These are phyloP conservation scores for Rhizopus sp. DNA, from an alignment of 371 early-diverging fungal species.

Conservation along the genomic window DNA sequence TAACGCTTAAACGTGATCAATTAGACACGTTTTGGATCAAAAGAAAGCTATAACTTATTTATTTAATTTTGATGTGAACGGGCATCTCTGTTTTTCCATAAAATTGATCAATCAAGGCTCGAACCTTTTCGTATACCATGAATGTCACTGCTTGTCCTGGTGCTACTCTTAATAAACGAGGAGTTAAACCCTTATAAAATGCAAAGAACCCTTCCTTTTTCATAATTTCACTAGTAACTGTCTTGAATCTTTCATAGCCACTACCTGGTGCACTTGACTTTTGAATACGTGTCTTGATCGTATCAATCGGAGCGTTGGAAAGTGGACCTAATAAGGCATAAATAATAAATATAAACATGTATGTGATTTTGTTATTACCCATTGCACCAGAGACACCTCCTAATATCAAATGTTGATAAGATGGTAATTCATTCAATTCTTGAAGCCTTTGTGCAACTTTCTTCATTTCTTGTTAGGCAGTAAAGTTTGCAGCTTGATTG, in stretches of 20 bases:
- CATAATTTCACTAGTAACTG: conserved; percentile 72
- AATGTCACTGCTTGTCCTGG: conserved; percentile 91
- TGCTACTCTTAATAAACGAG: conserved; percentile 89
- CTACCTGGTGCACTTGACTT: conserved; percentile 73
- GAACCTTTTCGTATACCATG: conserved; percentile 86
- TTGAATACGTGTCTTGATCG: conserved; percentile 98
- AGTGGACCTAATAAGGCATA: conserved; percentile 66
- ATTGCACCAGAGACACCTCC: conserved; percentile 96
- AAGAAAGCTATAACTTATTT: no score
- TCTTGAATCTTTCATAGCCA: conserved; percentile 81
- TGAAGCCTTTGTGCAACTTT: conserved; percentile 64
- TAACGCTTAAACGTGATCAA: no score
- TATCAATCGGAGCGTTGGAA: conserved; percentile 97
- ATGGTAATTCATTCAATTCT: conserved; percentile 81
- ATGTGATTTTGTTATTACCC: conserved; percentile 45
- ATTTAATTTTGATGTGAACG: conserved; percentile 16
- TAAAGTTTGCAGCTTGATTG: conserved; percentile 98
- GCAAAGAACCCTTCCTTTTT: conserved; percentile 91
- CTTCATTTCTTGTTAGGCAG: conserved; percentile 94
- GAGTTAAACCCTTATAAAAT: conserved; percentile 96
- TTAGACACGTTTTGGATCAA: no score
- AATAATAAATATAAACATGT: neutral
- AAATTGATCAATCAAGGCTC: conserved; percentile 67
- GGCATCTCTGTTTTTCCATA: conserved; percentile 40
- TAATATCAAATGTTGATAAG: conserved; percentile 88